Evolutionary conservation across 1,139 yeast genomes (phyloP).

Genomic region (Debaryomycetaceae sp.): DNA sequence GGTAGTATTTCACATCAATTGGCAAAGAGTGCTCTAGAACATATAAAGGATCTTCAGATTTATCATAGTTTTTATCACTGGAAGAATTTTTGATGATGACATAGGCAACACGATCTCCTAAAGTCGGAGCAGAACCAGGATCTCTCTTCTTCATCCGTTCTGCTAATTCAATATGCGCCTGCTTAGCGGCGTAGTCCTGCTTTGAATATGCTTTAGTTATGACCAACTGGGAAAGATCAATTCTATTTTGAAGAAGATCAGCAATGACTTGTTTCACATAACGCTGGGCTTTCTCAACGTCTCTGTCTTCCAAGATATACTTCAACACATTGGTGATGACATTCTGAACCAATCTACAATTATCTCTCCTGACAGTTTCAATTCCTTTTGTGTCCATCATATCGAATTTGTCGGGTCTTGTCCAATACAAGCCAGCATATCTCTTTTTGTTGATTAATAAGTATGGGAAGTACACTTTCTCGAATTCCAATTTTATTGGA

Average conservation of each 20-base stretch:
- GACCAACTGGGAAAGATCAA: slow-evolving; percentile 90
- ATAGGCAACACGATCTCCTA: slow-evolving; percentile 98
- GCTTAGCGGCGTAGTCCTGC: slow-evolving; percentile 91
- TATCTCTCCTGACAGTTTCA: slow-evolving; percentile 97
- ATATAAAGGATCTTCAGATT: slow-evolving; percentile 93
- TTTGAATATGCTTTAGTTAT: slow-evolving; percentile 90
- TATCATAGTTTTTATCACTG: slow-evolving; percentile 86
- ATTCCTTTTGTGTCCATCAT: slow-evolving; percentile 99
- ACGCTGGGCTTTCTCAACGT: slow-evolving; percentile 82
- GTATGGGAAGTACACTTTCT: slow-evolving; percentile 94
- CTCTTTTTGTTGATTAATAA: slow-evolving; percentile 90
- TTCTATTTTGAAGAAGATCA: slow-evolving; percentile 82
- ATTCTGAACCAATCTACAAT: slow-evolving; percentile 89
- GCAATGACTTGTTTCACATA: slow-evolving; percentile 88
- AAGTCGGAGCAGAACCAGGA: slow-evolving; percentile 93
- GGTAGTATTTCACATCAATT: slow-evolving; percentile 89
- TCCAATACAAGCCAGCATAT: slow-evolving; percentile 97
- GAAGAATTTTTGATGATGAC: slow-evolving; percentile 77
- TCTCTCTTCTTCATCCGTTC: slow-evolving; percentile 96
- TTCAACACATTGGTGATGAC: slow-evolving; percentile 91
- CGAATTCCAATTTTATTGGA: slow-evolving; percentile 95
- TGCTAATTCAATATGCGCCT: slow-evolving; percentile 95
- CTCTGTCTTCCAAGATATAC: slow-evolving; percentile 79
- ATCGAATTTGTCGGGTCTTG: slow-evolving; percentile 82
- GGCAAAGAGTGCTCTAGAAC: slow-evolving; percentile 91